Conservation (phyloP, 805 yeast genomes). For the Blastobotrys chiropterorum region DNA sequence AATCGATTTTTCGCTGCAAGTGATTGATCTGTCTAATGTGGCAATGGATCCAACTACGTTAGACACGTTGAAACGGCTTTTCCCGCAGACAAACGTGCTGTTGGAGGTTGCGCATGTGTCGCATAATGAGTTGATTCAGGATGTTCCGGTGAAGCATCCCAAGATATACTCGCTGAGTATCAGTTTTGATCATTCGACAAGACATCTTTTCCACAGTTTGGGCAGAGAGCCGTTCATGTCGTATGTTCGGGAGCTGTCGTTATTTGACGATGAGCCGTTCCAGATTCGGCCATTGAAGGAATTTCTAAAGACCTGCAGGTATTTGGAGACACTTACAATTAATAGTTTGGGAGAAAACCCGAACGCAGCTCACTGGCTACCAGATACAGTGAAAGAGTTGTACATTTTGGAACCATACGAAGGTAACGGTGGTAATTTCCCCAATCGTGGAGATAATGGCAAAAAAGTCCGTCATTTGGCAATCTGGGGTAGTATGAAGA, state of each 20-base stretch:
- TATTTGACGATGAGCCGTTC: background rate
- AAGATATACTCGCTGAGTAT: background rate
- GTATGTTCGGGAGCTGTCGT: background rate
- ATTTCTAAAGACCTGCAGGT: background rate
- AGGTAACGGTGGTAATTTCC: background rate
- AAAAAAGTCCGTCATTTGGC: background rate
- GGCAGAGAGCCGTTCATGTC: background rate
- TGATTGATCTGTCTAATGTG: background rate
- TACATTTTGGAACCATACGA: background rate
- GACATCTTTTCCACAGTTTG: background rate
- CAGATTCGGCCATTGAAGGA: background rate
- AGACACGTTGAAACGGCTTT: background rate
- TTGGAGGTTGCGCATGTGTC: background rate
- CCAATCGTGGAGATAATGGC: background rate
- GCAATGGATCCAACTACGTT: background rate
- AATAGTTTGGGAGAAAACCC: background rate
- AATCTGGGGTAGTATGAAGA: background rate
- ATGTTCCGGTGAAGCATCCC: background rate
- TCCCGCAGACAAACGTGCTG: background rate
- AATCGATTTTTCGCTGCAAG: background rate
- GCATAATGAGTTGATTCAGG: background rate
- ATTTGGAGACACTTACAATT: background rate
- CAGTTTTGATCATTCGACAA: background rate
- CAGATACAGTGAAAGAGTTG: background rate
- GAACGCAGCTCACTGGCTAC: background rate